Evolutionary conservation across 2,329 filamentous ascomycete species (phyloP).

Genomic region (Mycosphaerelloides madeirae): DNA sequence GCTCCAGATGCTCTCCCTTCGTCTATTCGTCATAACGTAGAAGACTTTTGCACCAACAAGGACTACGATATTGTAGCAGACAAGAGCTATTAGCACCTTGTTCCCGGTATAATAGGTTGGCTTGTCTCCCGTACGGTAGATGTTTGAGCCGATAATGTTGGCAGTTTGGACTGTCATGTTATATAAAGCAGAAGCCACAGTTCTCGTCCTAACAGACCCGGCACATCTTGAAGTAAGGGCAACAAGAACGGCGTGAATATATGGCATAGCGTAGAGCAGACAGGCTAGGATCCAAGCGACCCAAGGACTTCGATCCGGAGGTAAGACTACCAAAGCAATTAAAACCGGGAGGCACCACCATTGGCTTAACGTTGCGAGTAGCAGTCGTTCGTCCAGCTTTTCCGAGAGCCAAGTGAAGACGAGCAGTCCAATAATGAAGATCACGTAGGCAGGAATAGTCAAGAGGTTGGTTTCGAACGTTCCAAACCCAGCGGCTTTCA

Average conservation of each 20-base stretch:
- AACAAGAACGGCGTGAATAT: slow-evolving; percentile 55
- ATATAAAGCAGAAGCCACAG: slow-evolving; percentile 57
- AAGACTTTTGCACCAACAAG: slow-evolving; percentile 52
- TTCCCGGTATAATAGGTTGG: slow-evolving; percentile 54
- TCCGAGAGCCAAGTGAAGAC: slow-evolving; percentile 43
- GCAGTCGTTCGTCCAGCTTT: slow-evolving; percentile 50
- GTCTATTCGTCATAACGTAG: slow-evolving; percentile 49
- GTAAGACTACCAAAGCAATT: slow-evolving; percentile 34
- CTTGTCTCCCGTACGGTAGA: slow-evolving; percentile 53
- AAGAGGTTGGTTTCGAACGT: slow-evolving; percentile 43
- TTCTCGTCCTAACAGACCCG: slow-evolving; percentile 57
- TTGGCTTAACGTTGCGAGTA: slow-evolving; percentile 43
- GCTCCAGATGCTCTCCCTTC: slow-evolving; percentile 41
- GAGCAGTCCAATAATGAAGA: slow-evolving; percentile 50
- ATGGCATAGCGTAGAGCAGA: slow-evolving; percentile 38
- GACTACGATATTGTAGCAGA: slow-evolving; percentile 45
- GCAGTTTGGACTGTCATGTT: slow-evolving; percentile 45
- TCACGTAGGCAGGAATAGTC: slow-evolving; percentile 41
- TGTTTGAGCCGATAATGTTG: slow-evolving; percentile 35
- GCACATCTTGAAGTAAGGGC: slow-evolving; percentile 60
- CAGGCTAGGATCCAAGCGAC: slow-evolving; percentile 37
- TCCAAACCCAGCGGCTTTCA: slow-evolving; percentile 37
- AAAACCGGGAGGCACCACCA: slow-evolving; percentile 42
- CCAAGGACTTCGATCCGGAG: slow-evolving; percentile 34
- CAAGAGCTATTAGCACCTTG: slow-evolving; percentile 49